These are phyloP conservation scores for Silene uniflora DNA, from an alignment of 148 eudicot genomes.

Conservation along the genomic window DNA sequence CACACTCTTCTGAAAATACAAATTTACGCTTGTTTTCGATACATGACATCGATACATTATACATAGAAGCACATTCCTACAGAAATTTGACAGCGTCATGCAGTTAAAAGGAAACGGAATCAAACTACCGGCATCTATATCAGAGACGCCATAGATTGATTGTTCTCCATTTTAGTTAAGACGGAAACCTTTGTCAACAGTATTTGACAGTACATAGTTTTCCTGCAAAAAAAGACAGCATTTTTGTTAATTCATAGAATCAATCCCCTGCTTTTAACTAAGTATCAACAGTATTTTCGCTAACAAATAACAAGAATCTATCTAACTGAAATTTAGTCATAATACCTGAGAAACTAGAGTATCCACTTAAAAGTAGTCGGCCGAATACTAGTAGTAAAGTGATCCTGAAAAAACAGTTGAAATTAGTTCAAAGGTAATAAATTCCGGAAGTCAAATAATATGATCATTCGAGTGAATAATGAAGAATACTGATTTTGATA, in stretches of 20 bases:
- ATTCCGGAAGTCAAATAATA: neutral
- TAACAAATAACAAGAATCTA: no score
- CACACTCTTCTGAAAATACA: no score
- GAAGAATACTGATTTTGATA: neutral
- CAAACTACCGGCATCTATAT: neutral
- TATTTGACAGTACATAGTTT: constrained; percentile 4
- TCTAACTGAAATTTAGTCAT: neutral
- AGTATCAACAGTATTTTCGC: neutral
- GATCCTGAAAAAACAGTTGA: constrained; percentile 53
- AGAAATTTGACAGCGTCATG: no score
- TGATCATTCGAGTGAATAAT: neutral
- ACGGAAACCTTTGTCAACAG: neutral
- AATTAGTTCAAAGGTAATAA: neutral
- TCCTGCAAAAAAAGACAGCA: constrained; percentile 15
- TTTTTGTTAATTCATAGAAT: neutral
- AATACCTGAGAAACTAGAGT: constrained; percentile 17
- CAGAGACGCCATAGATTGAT: neutral
- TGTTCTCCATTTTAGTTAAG: neutral
- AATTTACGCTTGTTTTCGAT: no score
- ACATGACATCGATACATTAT: no score
- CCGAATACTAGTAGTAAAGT: constrained; percentile 50
- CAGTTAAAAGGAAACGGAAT: no score
- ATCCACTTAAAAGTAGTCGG: constrained; percentile 9
- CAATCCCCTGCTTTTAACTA: no score
- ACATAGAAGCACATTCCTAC: no score